Base-by-base conservation (phyloP, 345 rosid genomes). In the Camelina hispida region DNA sequence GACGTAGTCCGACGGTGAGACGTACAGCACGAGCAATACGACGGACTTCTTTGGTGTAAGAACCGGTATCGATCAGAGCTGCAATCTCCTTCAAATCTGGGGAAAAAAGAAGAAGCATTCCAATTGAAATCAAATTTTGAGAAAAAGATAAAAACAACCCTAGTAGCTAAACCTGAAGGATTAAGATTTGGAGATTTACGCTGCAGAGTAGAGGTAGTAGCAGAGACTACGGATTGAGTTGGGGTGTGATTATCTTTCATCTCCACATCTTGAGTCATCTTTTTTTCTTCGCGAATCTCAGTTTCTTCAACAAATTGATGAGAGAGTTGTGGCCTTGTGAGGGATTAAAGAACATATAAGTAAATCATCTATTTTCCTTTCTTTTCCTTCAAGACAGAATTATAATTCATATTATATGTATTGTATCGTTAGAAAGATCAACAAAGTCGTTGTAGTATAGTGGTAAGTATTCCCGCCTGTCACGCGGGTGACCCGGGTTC, bases 401-500 rank as follows among this genome's bases (percentile, higher is more conserved):
- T 30, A 0, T 7, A 38, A 2, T 38, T 9, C 0, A 0, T 10
- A 38, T 9, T 9, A 37, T 9, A 2, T 9, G 0, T 0, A 1
- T 9, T 9, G 1, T 38, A 9, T 9, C 11, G 42, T 38, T 38
- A 0, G 3, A 2, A 2, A 0, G 12, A 38, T 2, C 13, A 38
- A 38, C 28, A 10, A 65, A 42, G 92, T 88, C 86, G 95, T 89
- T 87, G 95, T 91, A 89, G 88, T 91, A 87, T 89, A 82, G 95
- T 91, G 93, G 93, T 89, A 2, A 85, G 93, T 87, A 87, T 88
- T 84, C 83, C 88, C 84, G 91, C 87, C 96, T 87, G 91, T 92
- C 90, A 88, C 96, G 89, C 89, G 92, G 86, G 90, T 87, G 91
- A 88, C 96, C 91, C 89, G 92, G 86, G 90, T 85, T 90, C 91